Conservation (phyloP, 2,329 filamentous ascomycete species). For the Aspergillus caelatus region DNA sequence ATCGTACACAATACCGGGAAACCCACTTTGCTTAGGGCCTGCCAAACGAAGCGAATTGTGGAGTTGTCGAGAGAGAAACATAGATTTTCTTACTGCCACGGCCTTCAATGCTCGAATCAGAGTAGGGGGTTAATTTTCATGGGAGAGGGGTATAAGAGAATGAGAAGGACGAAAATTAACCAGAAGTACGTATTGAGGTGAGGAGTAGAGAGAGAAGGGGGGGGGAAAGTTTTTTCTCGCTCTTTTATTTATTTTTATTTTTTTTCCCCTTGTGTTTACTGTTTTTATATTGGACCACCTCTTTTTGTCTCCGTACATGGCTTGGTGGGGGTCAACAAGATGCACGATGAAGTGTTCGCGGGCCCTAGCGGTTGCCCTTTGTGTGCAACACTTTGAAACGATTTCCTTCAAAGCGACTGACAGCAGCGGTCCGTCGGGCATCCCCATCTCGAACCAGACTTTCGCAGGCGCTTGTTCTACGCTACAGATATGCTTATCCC, state of each 20-base stretch:
- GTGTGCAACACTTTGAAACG: constrained; percentile 7
- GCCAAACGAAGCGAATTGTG: constrained; percentile 3
- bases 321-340: constrained; percentile 18
- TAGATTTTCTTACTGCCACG: constrained; percentile 9
- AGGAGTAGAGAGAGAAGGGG: constrained; percentile 1
- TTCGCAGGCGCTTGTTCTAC: constrained; percentile 24
- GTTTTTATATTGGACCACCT: background rate
- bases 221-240: background rate
- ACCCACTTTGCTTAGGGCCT: constrained; percentile 8
- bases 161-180: background rate
- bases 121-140: background rate
- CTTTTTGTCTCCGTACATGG: constrained; percentile 17
- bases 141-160: background rate
- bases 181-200: constrained; percentile 7
- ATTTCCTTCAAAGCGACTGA: constrained; percentile 12
- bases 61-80: background rate
- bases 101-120: background rate
- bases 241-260: background rate
- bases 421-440: constrained; percentile 17
- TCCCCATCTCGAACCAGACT: constrained; percentile 28
- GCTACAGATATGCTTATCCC: constrained; percentile 32
- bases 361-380: constrained; percentile 20
- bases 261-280: background rate
- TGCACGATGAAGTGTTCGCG: constrained; percentile 28
- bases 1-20: constrained; percentile 10